Base-by-base conservation (phyloP, 1,284 basidiomycete genomes). In the Heterobasidion occidentale region DNA sequence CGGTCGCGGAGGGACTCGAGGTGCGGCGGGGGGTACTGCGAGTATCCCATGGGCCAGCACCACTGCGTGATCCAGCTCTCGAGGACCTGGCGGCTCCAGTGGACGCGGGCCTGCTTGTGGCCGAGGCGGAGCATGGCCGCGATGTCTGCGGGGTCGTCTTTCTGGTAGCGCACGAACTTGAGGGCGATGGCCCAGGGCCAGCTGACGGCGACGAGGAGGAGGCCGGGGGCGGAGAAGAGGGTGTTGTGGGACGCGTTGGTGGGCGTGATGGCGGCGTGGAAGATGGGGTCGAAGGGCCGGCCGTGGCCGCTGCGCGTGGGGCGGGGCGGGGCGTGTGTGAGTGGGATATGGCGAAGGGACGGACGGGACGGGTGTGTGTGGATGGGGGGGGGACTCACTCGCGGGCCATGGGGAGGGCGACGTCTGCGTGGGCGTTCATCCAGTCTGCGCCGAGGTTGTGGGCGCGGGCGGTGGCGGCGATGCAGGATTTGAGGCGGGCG, bases 381-480 rank as follows among this genome's bases (percentile, higher is more conserved):
- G 12, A 52, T 33, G 46, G 38, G 38, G 51, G 38, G 12, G 19
- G 36, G 33, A 78, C 84, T 69, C 64, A 86, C 84, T 83, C 78
- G 59, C 66, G 67, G 14, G 79, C 76, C 75, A 81, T 77, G 12
- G 85, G 85, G 48, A 87, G 71, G 1, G 83, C 81, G 9, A 83
- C 74, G 63, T 88, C 85, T 0, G 85, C 80, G 61, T 84, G 80
- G 3, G 79, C 76, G 58, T 87, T 87, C 84, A 87, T 85, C 85
- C 85, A 88, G 65, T 87, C 85, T 42, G 73, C 70, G 0, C 85
- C 84, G 7, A 87, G 65, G 7, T 61, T 61, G 61, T 79, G 84
- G 7, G 65, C 60, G 12, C 52, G 58, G 0, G 85, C 84, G 2
- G 83, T 86, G 35, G 70, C 71, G 17, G 69, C 62, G 55, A 86